Evolutionary conservation across 2,329 filamentous ascomycete species (phyloP).

Genomic region (Leptographium lundbergii): DNA sequence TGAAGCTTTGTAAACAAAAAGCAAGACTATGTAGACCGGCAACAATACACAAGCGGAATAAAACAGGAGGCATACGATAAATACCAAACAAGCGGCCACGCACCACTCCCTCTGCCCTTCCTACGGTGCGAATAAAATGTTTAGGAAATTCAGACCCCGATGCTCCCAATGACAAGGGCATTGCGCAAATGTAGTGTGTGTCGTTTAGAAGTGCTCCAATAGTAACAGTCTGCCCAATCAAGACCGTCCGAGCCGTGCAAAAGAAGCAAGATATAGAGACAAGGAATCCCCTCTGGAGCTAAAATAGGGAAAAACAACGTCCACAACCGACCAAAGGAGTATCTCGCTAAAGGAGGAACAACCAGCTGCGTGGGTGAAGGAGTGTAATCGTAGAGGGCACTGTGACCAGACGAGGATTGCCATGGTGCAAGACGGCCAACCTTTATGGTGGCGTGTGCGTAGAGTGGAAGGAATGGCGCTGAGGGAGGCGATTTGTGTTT

Average conservation of each 20-base stretch:
- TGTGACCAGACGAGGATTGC: not conserved
- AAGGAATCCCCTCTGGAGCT: not conserved
- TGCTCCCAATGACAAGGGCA: not conserved
- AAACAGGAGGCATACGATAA: not conserved
- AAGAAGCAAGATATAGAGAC: not conserved
- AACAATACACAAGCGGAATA: not conserved
- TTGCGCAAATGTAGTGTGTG: not conserved
- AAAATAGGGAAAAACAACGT: not conserved
- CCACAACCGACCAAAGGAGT: not conserved
- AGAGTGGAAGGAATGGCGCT: not conserved
- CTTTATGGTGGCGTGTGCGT: not conserved
- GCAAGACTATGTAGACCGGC: not conserved
- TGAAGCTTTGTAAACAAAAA: not conserved
- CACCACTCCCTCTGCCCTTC: not conserved
- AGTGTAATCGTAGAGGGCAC: not conserved
- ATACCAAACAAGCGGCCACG: not conserved
- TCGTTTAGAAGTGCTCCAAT: not conserved
- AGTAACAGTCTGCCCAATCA: not conserved
- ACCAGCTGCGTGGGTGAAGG: not conserved
- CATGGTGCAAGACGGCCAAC: not conserved
- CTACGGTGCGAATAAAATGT: not conserved
- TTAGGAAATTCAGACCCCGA: not conserved
- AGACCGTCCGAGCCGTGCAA: not conserved
- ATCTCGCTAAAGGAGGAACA: slow-evolving; percentile 4
- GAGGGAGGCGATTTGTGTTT: not conserved